Percentiles rank a stretch among this genome's conserved stretches.
These are phyloP conservation scores for Blakeslea trispora DNA, from an alignment of 371 early-diverging fungal species.

Conservation along the genomic window DNA sequence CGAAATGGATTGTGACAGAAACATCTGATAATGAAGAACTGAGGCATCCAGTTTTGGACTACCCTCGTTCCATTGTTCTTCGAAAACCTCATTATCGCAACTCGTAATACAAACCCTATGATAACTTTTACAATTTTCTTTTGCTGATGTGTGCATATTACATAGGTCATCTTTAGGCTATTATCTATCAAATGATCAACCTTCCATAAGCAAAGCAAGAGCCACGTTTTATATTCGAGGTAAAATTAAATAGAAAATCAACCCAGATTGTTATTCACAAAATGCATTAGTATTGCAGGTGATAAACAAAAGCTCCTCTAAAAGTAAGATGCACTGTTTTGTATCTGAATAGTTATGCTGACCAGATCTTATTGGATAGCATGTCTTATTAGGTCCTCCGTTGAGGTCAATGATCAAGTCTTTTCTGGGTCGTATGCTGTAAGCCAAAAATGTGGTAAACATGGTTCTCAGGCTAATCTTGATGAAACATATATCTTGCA, in stretches of 20 bases:
- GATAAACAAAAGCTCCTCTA: conserved; percentile 34
- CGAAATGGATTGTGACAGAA: conserved; percentile 38
- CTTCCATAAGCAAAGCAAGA: conserved; percentile 20
- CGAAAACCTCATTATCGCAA: conserved; percentile 33
- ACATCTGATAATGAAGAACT: conserved; percentile 22
- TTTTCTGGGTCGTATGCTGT: conserved; percentile 27
- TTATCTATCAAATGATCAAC: neutral
- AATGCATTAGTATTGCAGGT: conserved; percentile 39
- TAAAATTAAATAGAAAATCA: conserved; percentile 2
- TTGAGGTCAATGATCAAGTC: conserved; percentile 34
- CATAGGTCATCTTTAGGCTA: conserved; percentile 9
- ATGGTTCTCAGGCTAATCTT: conserved; percentile 37
- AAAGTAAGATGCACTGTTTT: conserved; percentile 34
- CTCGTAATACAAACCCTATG: conserved; percentile 1
- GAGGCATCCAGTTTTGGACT: conserved; percentile 26
- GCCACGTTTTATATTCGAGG: conserved; percentile 47
- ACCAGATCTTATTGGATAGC: conserved; percentile 19
- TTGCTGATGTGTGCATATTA: neutral
- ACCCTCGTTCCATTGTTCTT: conserved; percentile 35
- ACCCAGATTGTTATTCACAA: neutral
- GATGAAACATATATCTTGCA: conserved; percentile 48
- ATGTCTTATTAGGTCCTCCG: conserved; percentile 29
- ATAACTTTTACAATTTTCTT: neutral
- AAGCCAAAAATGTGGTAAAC: conserved; percentile 44
- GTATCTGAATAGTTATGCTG: neutral